Evolutionary conservation across 768 basidiomycete genomes (phyloP).

Genomic region (Pleurotus citrinopileatus): DNA sequence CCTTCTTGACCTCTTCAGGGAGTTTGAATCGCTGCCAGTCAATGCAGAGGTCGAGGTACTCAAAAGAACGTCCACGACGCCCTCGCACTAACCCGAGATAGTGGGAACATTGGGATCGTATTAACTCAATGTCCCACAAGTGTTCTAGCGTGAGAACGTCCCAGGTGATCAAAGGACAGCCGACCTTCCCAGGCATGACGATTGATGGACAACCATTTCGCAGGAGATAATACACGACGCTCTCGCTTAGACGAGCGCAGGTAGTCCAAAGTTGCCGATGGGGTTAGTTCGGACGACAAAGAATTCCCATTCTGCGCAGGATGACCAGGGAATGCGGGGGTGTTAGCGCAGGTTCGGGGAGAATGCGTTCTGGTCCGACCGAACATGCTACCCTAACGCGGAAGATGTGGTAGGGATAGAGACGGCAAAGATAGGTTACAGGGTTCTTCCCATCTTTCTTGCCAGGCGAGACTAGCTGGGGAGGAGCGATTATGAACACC

Average conservation of each 20-base stretch:
- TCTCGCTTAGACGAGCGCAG: slow-evolving; percentile 56
- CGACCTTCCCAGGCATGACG: slow-evolving; percentile 55
- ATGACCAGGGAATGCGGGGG: slow-evolving; percentile 36
- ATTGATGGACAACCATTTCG: slow-evolving; percentile 61
- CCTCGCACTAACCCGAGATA: slow-evolving; percentile 40
- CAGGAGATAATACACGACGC: slow-evolving; percentile 59
- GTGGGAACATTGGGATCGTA: slow-evolving; percentile 32
- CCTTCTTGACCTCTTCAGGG: slow-evolving; percentile 20
- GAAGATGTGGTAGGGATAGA: slow-evolving; percentile 25
- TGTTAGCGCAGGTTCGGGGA: slow-evolving; percentile 43
- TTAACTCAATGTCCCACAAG: slow-evolving; percentile 50
- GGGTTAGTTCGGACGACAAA: slow-evolving; percentile 55
- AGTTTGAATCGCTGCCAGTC: slow-evolving; percentile 56
- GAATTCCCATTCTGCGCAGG: slow-evolving; percentile 57
- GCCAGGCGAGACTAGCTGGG: slow-evolving; percentile 18
- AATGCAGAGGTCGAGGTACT: slow-evolving; percentile 59
- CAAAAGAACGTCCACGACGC: slow-evolving; percentile 52
- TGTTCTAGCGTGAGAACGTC: slow-evolving; percentile 56
- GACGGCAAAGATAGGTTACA: slow-evolving; percentile 17
- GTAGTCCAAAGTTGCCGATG: slow-evolving; percentile 60
- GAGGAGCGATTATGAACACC: slow-evolving; percentile 40
- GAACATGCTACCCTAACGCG: slow-evolving; percentile 42
- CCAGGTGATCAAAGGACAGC: slow-evolving; percentile 65
- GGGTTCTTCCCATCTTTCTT: slow-evolving; percentile 10
- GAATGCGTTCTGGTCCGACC: slow-evolving; percentile 49